These are phyloP conservation scores for Penicillium diatomitis DNA, from an alignment of 495 filamentous ascomycete species.

Conservation along the genomic window DNA sequence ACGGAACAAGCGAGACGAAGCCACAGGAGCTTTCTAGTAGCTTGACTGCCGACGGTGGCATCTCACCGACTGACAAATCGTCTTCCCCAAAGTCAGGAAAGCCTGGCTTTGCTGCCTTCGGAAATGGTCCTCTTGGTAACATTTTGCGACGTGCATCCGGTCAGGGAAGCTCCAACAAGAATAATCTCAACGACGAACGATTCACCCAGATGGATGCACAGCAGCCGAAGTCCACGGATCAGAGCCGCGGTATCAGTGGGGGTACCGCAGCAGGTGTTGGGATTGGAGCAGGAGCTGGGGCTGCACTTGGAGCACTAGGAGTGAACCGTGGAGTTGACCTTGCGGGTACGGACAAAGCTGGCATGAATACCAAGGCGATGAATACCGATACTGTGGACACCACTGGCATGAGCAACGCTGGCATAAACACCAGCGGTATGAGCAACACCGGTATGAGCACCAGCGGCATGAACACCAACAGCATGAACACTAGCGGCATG, in stretches of 20 bases:
- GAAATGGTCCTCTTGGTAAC: background rate
- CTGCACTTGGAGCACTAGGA: background rate
- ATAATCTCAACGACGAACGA: background rate
- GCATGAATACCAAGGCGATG: background rate
- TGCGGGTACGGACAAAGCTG: background rate
- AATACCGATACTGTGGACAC: background rate
- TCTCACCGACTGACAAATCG: slow-evolving; percentile 1
- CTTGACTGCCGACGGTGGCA: slow-evolving; percentile 5
- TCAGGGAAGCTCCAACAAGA: background rate
- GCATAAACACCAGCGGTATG: background rate
- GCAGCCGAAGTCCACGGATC: background rate
- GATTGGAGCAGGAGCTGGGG: background rate
- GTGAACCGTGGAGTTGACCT: background rate
- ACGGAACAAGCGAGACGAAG: background rate
- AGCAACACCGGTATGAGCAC: background rate
- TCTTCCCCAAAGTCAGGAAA: background rate
- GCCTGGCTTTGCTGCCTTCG: background rate
- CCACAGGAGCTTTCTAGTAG: slow-evolving; percentile 7
- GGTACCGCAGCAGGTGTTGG: background rate
- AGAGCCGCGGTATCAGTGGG: background rate
- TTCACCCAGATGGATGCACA: background rate
- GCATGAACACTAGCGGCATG: too few species aligned
- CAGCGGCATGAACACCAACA: too few species aligned
- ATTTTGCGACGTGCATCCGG: background rate
- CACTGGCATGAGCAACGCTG: background rate